phyloP scores from a whole-genome alignment of 2,329 filamentous ascomycete species.

The Neopestalotiopsis rosae region DNA sequence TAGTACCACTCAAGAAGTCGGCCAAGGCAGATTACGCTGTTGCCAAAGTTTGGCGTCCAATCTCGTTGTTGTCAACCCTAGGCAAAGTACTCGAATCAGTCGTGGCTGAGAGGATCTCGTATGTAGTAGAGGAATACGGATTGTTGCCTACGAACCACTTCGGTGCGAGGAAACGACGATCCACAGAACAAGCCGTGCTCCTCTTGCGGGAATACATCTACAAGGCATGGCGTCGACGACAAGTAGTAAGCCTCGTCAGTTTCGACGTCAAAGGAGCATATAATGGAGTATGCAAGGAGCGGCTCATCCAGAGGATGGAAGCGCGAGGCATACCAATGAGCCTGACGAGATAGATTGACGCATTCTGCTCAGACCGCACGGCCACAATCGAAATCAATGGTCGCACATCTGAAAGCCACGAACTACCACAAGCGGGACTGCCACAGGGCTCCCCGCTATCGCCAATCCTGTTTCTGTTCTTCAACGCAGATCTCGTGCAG shows the following conservation, averaged over 20 bases:
- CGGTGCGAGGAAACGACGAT: constrained; percentile 40
- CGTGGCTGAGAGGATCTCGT: constrained; percentile 34
- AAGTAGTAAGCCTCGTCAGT: constrained; percentile 39
- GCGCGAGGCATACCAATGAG: constrained; percentile 28
- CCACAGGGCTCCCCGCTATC: constrained; percentile 38
- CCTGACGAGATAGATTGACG: constrained; percentile 26
- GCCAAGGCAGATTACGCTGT: constrained; percentile 31
- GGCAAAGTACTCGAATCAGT: constrained; percentile 30
- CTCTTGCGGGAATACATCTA: constrained; percentile 36
- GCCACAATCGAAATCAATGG: constrained; percentile 24
- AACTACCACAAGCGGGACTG: neutral
- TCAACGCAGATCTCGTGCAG: constrained; percentile 32
- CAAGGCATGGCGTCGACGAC: constrained; percentile 23
- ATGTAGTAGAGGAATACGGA: constrained; percentile 33
- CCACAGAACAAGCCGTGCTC: constrained; percentile 38
- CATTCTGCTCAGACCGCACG: constrained; percentile 31
- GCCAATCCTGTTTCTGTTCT: constrained; percentile 41
- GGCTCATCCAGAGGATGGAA: constrained; percentile 27
- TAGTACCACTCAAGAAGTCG: constrained; percentile 36
- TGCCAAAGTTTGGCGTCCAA: constrained; percentile 32
- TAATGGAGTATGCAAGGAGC: constrained; percentile 43
- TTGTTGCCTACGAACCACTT: constrained; percentile 43
- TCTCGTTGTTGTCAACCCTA: constrained; percentile 32
- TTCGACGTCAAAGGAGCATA: constrained; percentile 48
- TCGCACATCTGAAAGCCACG: neutral